Evolutionary conservation across 2,329 filamentous ascomycete species (phyloP).

Genomic region (Clonostachys solani): DNA sequence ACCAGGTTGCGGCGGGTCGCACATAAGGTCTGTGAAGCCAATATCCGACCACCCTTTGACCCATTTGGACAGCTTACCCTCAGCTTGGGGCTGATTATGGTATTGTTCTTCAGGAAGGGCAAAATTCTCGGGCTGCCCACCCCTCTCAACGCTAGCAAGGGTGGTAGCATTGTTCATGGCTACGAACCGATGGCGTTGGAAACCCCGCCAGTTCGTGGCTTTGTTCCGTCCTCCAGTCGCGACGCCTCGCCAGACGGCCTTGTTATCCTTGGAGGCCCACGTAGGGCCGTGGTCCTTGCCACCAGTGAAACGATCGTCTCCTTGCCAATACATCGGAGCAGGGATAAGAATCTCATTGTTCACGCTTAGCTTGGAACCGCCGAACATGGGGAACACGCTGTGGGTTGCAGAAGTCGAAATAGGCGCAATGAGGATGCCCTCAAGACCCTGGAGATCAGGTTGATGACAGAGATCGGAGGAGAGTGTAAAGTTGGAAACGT

Average conservation of each 20-base stretch:
- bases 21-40: constrained; percentile 51
- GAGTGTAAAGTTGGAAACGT: constrained; percentile 57
- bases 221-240: constrained; percentile 60
- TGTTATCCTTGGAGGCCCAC: constrained; percentile 53
- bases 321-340: constrained; percentile 64
- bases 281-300: constrained; percentile 44
- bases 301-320: constrained; percentile 58
- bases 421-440: constrained; percentile 61
- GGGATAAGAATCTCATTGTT: constrained; percentile 70
- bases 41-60: constrained; percentile 43
- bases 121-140: constrained; percentile 45
- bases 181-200: constrained; percentile 73
- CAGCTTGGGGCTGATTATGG: constrained; percentile 36
- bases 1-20: constrained; percentile 28
- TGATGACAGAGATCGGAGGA: constrained; percentile 63
- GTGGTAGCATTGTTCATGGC: constrained; percentile 67
- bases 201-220: constrained; percentile 62
- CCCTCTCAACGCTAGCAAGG: constrained; percentile 42
- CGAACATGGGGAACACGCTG: constrained; percentile 60
- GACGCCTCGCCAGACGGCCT: constrained; percentile 61
- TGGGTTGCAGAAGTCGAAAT: constrained; percentile 52
- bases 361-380: constrained; percentile 63
- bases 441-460: constrained; percentile 56
- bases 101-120: constrained; percentile 44
- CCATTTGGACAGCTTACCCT: constrained; percentile 43